A percentile compares a stretch with the other conserved stretches of the same genome.
Evolutionary conservation across 208 protist species (phyloP).

Genomic region (Leishmania guyanensis): DNA sequence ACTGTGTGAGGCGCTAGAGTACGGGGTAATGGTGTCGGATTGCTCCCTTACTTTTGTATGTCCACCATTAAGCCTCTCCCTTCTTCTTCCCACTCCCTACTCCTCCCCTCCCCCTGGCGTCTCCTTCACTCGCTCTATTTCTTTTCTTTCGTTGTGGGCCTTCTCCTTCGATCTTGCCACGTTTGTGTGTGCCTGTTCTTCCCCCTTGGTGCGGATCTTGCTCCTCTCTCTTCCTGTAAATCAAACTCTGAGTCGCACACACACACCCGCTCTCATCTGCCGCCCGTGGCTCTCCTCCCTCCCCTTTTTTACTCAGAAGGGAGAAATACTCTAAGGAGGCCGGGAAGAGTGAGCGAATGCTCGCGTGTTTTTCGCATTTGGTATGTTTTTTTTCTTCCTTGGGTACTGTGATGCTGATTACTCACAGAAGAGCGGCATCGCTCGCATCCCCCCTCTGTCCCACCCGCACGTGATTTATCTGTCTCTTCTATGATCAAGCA

Average conservation of each 20-base stretch:
- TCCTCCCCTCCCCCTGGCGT: not conserved
- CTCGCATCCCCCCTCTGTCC: not conserved
- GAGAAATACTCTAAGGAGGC: too few relatives aligned
- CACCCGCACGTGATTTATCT: not conserved
- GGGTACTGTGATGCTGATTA: not conserved
- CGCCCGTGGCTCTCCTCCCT: not conserved
- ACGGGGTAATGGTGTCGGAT: not conserved
- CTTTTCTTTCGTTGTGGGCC: not conserved
- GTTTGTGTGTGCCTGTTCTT: not conserved
- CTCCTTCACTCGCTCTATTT: not conserved
- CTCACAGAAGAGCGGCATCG: not conserved
- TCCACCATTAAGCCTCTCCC: not conserved
- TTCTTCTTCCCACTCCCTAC: not conserved
- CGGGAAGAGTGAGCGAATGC: not conserved
- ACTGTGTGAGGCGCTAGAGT: not conserved
- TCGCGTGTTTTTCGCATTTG: not conserved
- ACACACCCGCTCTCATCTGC: too few relatives aligned
- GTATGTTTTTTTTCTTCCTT: not conserved
- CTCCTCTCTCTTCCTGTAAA: not conserved
- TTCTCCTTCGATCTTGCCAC: not conserved
- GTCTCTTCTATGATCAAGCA: not conserved
- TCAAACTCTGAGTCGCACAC: not conserved
- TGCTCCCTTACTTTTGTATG: not conserved
- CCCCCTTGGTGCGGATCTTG: not conserved
- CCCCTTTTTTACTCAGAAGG: not conserved